Base-by-base conservation (phyloP, 305 asterid genomes). In the Fraxinus sp. region DNA sequence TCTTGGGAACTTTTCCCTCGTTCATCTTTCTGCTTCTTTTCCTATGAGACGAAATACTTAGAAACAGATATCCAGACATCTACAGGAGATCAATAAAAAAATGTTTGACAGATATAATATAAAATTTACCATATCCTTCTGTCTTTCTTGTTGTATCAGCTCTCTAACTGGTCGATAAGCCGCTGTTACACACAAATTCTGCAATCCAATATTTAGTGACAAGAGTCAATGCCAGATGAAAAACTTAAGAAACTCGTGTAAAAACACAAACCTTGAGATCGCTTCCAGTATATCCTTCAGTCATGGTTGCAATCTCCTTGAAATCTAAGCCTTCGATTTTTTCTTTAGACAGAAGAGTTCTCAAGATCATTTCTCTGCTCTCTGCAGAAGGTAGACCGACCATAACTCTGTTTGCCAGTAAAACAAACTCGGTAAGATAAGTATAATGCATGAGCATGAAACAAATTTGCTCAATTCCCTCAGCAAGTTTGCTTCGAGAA, bases 121-220 rank as follows among this genome's bases (percentile, higher is more conserved):
- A 46, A 78, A 0, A 77, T 78, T 66, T 89, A 93, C 98, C 97
- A 75, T 85, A 78, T 92, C 94, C 84, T 91, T 93, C 85, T 88
- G 82, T 86, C 89, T 91, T 89, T 95, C 98, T 86, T 91, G 91
- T 82, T 92, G 91, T 77, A 95, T 85, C 68, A 93, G 92, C 85
- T 95, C 98, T 86, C 98, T 92, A 82, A 95, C 97, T 26, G 98
- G 98, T 62, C 95, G 89, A 85, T 95, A 95, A 89, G 98, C 98
- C 7, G 98, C 98, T 32, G 98, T 95, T 43, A 93, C 81, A 76
- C 98, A 95, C 84, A 95, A 82, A 86, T 92, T 95, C 98, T 95
- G 97, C 81, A n/a, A 83, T 84, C 71, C 87, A 85, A 74, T 30
- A 78, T 59, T 80, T 20, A 78, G 49, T 37, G 77, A 26, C 79